Evolutionary conservation across 805 yeast genomes (phyloP).

Genomic region (Candida michaelii): DNA sequence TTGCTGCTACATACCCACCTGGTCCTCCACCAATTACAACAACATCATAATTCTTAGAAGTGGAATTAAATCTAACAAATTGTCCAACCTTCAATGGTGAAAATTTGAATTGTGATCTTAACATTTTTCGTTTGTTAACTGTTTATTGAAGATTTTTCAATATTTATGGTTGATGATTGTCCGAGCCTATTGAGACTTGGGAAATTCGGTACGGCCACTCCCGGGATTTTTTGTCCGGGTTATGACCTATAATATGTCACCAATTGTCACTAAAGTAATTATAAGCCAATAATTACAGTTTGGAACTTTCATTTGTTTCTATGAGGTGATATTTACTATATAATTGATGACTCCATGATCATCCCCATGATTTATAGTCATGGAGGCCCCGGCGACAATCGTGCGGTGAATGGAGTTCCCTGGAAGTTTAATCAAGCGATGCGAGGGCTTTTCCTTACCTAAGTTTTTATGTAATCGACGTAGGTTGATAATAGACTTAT

Average conservation of each 20-base stretch:
- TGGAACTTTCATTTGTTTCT: no score
- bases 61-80: slow-evolving; percentile 42
- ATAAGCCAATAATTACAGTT: not conserved
- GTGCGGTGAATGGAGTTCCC: no score
- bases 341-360: no score
- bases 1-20: slow-evolving; percentile 99
- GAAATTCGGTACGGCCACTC: slow-evolving; percentile 7
- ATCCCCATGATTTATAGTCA: not conserved
- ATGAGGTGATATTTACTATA: no score
- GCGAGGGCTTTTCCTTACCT: no score
- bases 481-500: no score
- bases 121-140: slow-evolving; percentile 14
- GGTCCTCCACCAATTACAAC: slow-evolving; percentile 99
- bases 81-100: slow-evolving; percentile 15
- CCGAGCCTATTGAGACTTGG: slow-evolving; percentile 10
- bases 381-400: not conserved
- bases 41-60: slow-evolving; percentile 65
- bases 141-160: slow-evolving; percentile 1
- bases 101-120: slow-evolving; percentile 17
- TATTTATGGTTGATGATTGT: slow-evolving; percentile 11
- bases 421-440: no score
- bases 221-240: slow-evolving; percentile 7
- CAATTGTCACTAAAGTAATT: not conserved
- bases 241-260: not conserved
- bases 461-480: no score